Evolutionary conservation across 2,329 filamentous ascomycete species (phyloP).

Genomic region (Xylaria sp.): DNA sequence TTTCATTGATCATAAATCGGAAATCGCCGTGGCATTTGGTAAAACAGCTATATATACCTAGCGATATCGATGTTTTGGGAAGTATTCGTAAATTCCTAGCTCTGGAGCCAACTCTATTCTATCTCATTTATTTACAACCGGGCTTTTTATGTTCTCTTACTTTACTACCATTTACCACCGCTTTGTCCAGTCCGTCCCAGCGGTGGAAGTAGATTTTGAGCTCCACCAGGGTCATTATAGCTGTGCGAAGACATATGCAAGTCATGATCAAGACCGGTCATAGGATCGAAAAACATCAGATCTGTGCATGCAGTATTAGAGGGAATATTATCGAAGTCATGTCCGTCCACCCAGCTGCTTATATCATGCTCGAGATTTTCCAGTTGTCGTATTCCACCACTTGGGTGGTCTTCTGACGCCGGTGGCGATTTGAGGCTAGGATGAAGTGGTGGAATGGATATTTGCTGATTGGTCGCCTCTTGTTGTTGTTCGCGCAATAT

Average conservation of each 20-base stretch:
- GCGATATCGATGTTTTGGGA: neutral
- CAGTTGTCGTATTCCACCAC: slow-evolving; percentile 1
- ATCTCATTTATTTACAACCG: neutral
- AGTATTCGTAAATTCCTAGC: neutral
- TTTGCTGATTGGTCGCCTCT: neutral
- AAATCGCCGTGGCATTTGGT: neutral
- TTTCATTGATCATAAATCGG: neutral
- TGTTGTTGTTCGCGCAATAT: slow-evolving; percentile 9
- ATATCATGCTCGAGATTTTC: slow-evolving; percentile 14
- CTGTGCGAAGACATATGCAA: neutral
- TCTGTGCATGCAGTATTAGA: slow-evolving; percentile 1
- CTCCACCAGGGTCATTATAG: slow-evolving; percentile 5
- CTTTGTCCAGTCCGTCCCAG: slow-evolving; percentile 1
- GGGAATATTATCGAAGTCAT: neutral
- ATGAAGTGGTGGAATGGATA: slow-evolving; percentile 5
- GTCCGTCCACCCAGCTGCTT: slow-evolving; percentile 1
- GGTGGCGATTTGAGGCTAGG: slow-evolving; percentile 8
- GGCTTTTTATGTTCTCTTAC: neutral
- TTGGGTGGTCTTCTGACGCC: slow-evolving; percentile 1
- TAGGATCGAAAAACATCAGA: slow-evolving; percentile 7
- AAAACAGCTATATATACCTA: neutral
- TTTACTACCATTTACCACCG: slow-evolving; percentile 1
- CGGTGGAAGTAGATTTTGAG: slow-evolving; percentile 5
- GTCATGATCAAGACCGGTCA: slow-evolving; percentile 2
- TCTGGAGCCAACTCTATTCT: neutral